phyloP scores from a whole-genome alignment of 805 yeast species.

The Wickerhamomyces tratensis region DNA sequence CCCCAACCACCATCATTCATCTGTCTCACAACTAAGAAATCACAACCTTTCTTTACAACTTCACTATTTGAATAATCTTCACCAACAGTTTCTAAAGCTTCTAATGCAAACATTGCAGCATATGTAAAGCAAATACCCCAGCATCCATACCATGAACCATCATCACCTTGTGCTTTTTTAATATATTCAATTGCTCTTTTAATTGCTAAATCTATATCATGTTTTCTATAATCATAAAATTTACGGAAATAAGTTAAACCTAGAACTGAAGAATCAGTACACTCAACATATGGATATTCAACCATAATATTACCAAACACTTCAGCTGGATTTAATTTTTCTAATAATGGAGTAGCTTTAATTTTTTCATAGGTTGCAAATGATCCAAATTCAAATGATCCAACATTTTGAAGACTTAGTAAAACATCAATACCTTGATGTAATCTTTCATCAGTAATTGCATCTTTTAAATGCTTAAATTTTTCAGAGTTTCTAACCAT shows the following conservation, averaged over 20 bases:
- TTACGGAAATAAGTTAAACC: conserved; percentile 76
- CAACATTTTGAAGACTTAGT: conserved; percentile 68
- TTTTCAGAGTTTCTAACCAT: conserved; percentile 71
- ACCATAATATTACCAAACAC: conserved; percentile 98
- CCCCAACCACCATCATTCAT: conserved; percentile 95
- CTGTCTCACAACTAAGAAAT: conserved; percentile 69
- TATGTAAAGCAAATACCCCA: conserved; percentile 98
- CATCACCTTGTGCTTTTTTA: conserved; percentile 51
- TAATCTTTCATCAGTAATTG: conserved; percentile 45
- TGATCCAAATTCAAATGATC: conserved; percentile 76
- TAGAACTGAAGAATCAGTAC: conserved; percentile 90
- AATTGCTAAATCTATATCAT: conserved; percentile 62
- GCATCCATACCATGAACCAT: conserved; percentile 97
- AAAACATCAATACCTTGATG: conserved; percentile 69
- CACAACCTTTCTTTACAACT: conserved; percentile 69
- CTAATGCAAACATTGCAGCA: conserved; percentile 97
- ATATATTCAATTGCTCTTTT: conserved; percentile 68
- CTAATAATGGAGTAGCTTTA: conserved; percentile 70
- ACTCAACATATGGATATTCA: conserved; percentile 96
- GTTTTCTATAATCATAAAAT: conserved; percentile 52
- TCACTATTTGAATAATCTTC: conserved; percentile 51
- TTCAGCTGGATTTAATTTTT: conserved; percentile 87
- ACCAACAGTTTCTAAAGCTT: conserved; percentile 72
- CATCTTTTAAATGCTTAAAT: conserved; percentile 37
- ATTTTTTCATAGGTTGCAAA: conserved; percentile 87